Evolutionary conservation across 164 flowering plant genomes (phyloP).

Genomic region (Magnolia kwangsiensis): DNA sequence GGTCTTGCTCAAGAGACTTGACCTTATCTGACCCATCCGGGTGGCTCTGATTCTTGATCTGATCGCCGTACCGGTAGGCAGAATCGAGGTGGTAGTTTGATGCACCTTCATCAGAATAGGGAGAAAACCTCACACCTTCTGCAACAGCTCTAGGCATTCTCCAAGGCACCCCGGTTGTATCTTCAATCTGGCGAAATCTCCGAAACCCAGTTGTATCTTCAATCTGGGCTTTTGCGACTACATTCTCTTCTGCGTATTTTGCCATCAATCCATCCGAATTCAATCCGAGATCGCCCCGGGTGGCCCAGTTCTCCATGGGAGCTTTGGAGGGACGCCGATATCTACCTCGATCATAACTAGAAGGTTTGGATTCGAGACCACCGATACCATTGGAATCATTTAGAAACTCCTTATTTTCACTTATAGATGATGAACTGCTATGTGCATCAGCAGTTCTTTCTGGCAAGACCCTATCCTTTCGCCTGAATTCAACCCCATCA

Average conservation of each 20-base stretch:
- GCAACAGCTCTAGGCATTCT: conserved; percentile 17
- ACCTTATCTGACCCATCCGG: conserved; percentile 24
- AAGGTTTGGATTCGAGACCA: neutral
- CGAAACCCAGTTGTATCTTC: conserved; percentile 15
- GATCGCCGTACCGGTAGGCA: conserved; percentile 24
- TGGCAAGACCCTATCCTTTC: conserved; percentile 11
- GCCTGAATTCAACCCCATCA: conserved; percentile 17
- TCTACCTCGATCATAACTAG: conserved; percentile 7
- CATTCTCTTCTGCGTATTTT: conserved; percentile 16
- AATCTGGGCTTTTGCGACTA: conserved; percentile 15
- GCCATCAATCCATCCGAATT: conserved; percentile 10
- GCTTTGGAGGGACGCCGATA: conserved; percentile 13
- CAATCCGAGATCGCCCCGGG: conserved; percentile 9
- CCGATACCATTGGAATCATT: conserved; percentile 4
- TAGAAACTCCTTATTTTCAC: conserved; percentile 11
- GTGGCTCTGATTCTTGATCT: conserved; percentile 13
- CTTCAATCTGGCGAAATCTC: conserved; percentile 6
- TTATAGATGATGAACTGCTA: conserved; percentile 19
- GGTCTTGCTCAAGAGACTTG: conserved; percentile 48
- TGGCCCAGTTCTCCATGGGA: conserved; percentile 14
- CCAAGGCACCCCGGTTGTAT: conserved; percentile 4
- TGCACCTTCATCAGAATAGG: conserved; percentile 38
- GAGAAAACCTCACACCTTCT: conserved; percentile 26
- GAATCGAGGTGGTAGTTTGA: conserved; percentile 29
- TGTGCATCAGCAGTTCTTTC: conserved; percentile 15